Conservation (phyloP, 2,329 filamentous ascomycete genomes). For the Cryphonectria parasitica region DNA sequence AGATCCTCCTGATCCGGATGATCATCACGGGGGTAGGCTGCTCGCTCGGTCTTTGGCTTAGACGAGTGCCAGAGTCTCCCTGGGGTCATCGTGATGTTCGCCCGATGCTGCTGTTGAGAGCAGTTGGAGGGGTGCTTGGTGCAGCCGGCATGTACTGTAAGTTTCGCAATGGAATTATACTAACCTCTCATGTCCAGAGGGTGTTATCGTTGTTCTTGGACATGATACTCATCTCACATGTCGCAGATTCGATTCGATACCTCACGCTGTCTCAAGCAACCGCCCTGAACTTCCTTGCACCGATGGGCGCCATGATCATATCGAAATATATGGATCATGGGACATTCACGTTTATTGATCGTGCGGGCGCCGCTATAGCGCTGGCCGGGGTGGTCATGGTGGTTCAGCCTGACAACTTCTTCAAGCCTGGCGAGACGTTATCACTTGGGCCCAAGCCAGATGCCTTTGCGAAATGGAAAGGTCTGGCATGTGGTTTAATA, state of each 20-base stretch:
- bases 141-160: conserved; percentile 65
- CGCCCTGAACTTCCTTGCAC: conserved; percentile 85
- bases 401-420: conserved; percentile 60
- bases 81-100: conserved; percentile 70
- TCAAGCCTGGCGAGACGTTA: conserved; percentile 35
- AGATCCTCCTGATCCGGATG: conserved; percentile 77
- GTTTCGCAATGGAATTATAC: neutral
- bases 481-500: conserved; percentile 15
- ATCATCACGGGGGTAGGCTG: conserved; percentile 70
- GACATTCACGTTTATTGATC: conserved; percentile 77
- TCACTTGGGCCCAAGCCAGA: conserved; percentile 46
- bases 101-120: conserved; percentile 68
- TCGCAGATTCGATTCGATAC: conserved; percentile 70
- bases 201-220: neutral
- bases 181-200: neutral
- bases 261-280: conserved; percentile 85
- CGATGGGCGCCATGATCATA: conserved; percentile 76
- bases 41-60: conserved; percentile 74
- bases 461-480: conserved; percentile 12
- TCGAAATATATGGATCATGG: conserved; percentile 77
- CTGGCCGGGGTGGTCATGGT: conserved; percentile 82
- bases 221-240: conserved; percentile 47
- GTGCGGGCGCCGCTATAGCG: conserved; percentile 75
- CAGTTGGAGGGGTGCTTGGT: conserved; percentile 72
- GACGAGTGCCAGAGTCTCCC: conserved; percentile 68